Base-by-base conservation (phyloP, 805 yeast genomes). In the Metschnikowia kunwiensis region DNA sequence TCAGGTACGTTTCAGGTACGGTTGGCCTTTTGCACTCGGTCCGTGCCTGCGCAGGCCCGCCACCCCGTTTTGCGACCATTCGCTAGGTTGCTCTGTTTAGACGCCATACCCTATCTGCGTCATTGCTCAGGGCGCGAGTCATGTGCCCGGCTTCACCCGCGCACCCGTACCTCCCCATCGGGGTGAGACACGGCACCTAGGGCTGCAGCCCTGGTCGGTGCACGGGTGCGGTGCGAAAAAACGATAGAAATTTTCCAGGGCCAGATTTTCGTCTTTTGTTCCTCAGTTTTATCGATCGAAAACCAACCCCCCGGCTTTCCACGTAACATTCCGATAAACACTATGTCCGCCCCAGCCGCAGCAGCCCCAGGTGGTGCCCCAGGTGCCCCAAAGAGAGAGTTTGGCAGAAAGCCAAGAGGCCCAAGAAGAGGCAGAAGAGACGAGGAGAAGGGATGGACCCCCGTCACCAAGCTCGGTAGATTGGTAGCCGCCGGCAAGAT, bases 381-480 rank as follows among this genome's bases (percentile, higher is more conserved):
- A 59, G 65, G 57, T 53, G 68, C 68, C 42, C 70, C 67, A 55
- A 68, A 61, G 60, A 71, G 77, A 70, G 50, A 54, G 57, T 66
- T 69, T 56, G 81, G 80, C 51, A 78, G 80, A 61, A 80, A 86
- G 71, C 57, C 60, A 27, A 39, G 38, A 19, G 75, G 73, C 61
- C 58, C 58, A 51, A 58, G 64, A 52, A 57, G 69, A 55, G 44
- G 89, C 60, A 79, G 89, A 71, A 76, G 77, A 63, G 79, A 77
- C 56, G 97, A 91, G 77, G 97, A 93, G 81, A 89, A 91, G 80
- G 96, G 94, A 63, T 93, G 98, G 98, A 82, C 81, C 63, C 98
- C 98, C 77, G 97, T 93, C 70, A 93, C 98, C 93, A 93, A 93
- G 83, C 86, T 93, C 70, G 98, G 98, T 77, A 91, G 98, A 84